Percentiles rank a stretch among this genome's conserved stretches.
These are phyloP conservation scores for Magnusiomyces starmeri DNA, from an alignment of 1,139 yeast species.

Conservation along the genomic window DNA sequence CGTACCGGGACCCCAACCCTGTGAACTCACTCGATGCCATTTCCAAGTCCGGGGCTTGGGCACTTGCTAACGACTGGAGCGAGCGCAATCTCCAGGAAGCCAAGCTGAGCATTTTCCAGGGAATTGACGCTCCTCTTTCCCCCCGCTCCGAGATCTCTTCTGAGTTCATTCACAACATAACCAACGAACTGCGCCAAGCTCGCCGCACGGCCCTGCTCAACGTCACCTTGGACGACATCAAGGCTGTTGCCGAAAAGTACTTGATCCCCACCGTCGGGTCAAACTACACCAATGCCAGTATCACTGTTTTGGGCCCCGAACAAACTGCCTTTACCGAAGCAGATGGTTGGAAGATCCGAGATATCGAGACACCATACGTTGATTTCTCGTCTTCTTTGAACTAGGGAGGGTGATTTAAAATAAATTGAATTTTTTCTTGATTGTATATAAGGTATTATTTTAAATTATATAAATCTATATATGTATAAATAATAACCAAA, in stretches of 20 bases:
- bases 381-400: constrained; percentile 2
- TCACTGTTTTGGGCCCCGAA: constrained; percentile 50
- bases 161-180: constrained; percentile 59
- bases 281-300: constrained; percentile 28
- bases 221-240: constrained; percentile 56
- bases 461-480: too few species aligned
- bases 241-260: constrained; percentile 56
- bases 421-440: background rate
- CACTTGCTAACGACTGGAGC: constrained; percentile 45
- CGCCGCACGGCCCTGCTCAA: constrained; percentile 69
- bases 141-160: constrained; percentile 70
- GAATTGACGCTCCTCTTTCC: constrained; percentile 83
- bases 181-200: constrained; percentile 71
- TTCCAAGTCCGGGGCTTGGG: constrained; percentile 49
- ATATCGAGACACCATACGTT: constrained; percentile 17
- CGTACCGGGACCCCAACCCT: constrained; percentile 92
- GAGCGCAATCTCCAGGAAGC: constrained; percentile 77
- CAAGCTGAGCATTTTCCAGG: constrained; percentile 81
- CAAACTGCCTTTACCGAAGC: constrained; percentile 31
- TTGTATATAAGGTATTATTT: background rate
- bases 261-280: constrained; percentile 33
- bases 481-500: too few species aligned
- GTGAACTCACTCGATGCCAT: constrained; percentile 58
- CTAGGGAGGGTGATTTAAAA: background rate
- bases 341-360: constrained; percentile 34